phyloP scores from a whole-genome alignment of 2,329 filamentous ascomycete genomes.

The Leptographium wingfieldii region DNA sequence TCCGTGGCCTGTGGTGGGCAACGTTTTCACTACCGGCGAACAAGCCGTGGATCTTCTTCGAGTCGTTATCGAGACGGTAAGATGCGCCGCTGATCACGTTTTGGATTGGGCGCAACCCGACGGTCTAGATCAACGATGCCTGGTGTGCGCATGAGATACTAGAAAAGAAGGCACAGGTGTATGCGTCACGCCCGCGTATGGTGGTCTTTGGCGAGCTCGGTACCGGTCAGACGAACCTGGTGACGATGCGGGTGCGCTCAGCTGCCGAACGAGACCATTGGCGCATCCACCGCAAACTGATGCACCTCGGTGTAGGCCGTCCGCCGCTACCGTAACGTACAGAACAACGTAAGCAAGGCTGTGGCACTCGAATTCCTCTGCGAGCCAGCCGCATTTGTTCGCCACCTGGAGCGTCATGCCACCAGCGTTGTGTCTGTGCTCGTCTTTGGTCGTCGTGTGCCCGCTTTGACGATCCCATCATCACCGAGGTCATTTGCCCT shows the following conservation, averaged over 20 bases:
- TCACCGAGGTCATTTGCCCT: slow-evolving; percentile 45
- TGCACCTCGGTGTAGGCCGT: slow-evolving; percentile 41
- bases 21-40: slow-evolving; percentile 39
- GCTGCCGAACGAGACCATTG: slow-evolving; percentile 27
- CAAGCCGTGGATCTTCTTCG: slow-evolving; percentile 47
- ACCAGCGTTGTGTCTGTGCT: slow-evolving; percentile 43
- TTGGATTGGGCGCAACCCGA: slow-evolving; percentile 39
- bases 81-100: slow-evolving; percentile 38
- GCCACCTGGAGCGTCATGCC: slow-evolving; percentile 39
- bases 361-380: slow-evolving; percentile 37
- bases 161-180: slow-evolving; percentile 38
- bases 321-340: slow-evolving; percentile 36
- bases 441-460: slow-evolving; percentile 42
- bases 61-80: slow-evolving; percentile 36
- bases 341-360: slow-evolving; percentile 44
- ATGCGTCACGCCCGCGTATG: slow-evolving; percentile 37
- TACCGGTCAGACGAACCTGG: slow-evolving; percentile 28
- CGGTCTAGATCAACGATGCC: slow-evolving; percentile 35
- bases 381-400: slow-evolving; percentile 33
- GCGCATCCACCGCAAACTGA: slow-evolving; percentile 35
- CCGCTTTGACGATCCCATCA: slow-evolving; percentile 39
- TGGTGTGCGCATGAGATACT: slow-evolving; percentile 40
- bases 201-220: slow-evolving; percentile 34
- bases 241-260: slow-evolving; percentile 29
- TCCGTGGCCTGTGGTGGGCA: slow-evolving; percentile 40